Base-by-base conservation (phyloP, 805 yeast species). In the Wickerhamiella cacticola region DNA sequence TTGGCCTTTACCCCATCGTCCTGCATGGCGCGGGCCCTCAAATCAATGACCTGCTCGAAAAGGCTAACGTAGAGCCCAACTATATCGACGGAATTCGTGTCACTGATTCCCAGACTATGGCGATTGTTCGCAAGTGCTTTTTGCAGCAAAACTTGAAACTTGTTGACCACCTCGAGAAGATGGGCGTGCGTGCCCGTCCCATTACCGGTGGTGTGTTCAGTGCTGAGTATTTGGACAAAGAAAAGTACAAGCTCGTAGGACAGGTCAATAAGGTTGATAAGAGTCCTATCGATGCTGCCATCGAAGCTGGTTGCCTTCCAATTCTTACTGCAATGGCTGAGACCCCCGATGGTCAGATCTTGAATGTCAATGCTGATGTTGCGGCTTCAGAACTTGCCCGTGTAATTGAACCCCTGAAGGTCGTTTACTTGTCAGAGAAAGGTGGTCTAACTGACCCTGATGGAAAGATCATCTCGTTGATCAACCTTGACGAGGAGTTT, bases 1-100 rank as follows among this genome's bases (percentile, higher is more conserved):
- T 92, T 45, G 99, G 99, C 10, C 74, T 92, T 51, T 92, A 87
- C 60, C 99, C 99, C 22, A 87, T 92, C 53, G 95, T 92, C 8
- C 74, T 92, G 50, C 99, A 92, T 63, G 99, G 99, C 24, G 92
- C 98, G 1, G 99, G 99, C 16, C 99, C 99, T 5, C 99, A 92
- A 68, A 92, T 92, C 68, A 92, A 92, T 63, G 94, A 83, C 59
- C 76, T 87, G 56, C 73, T 92, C 51, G 98, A 92, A 66, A 80
- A 79, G 45, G 94, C 85, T 65, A 96, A 96, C 35, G 85, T 92
- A 26, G 96, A 84, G 64, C 97, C 99, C 3, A 86, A 84, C 55
- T 92, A 92, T 64, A 82, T 80, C 52, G 97, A 92, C 61, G 99
- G 99, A 7, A 92, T 92, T 59, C 78, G 99, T 61, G 85, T 92